A percentile compares a stretch with the other conserved stretches of the same genome.
Conservation (phyloP, 2,329 filamentous ascomycete genomes). For the Penicillium sp. region DNA sequence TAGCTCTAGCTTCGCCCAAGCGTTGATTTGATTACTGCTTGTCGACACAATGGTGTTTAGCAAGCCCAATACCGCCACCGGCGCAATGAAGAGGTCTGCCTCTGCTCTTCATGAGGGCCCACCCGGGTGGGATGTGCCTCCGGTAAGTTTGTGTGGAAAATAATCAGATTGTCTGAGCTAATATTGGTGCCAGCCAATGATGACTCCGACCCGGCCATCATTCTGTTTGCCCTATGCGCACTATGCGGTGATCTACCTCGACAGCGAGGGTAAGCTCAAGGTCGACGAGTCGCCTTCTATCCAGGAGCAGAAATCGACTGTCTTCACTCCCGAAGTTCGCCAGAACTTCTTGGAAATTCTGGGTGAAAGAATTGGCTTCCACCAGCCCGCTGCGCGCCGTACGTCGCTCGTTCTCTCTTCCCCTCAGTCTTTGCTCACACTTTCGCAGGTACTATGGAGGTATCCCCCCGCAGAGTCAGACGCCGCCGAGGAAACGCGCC, state of each 20-base stretch:
- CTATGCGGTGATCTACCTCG: slow-evolving; percentile 39
- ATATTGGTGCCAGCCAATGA: slow-evolving; percentile 27
- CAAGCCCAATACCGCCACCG: slow-evolving; percentile 23
- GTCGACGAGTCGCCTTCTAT: slow-evolving; percentile 36
- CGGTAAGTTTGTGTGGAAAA: slow-evolving; percentile 23
- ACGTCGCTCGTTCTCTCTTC: slow-evolving; percentile 14
- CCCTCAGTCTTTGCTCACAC: not conserved
- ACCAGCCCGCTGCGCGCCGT: slow-evolving; percentile 29
- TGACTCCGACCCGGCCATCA: slow-evolving; percentile 23
- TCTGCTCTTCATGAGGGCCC: slow-evolving; percentile 30
- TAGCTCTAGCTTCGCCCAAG: not conserved
- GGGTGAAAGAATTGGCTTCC: slow-evolving; percentile 30
- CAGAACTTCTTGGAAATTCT: slow-evolving; percentile 37
- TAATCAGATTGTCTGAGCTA: slow-evolving; percentile 1
- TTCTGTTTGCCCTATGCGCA: slow-evolving; percentile 33
- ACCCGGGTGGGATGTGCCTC: slow-evolving; percentile 31
- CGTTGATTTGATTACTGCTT: not conserved
- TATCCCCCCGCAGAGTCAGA: slow-evolving; percentile 30
- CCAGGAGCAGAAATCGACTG: slow-evolving; percentile 28
- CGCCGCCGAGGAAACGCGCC: slow-evolving; percentile 28
- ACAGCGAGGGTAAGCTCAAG: slow-evolving; percentile 33
- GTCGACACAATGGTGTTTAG: slow-evolving; percentile 31
- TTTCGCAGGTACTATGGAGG: slow-evolving; percentile 13
- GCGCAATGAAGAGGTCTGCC: slow-evolving; percentile 32
- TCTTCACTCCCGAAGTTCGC: slow-evolving; percentile 37